Conservation (phyloP, 2,329 filamentous ascomycete genomes). For the Calonectria leucothoes region DNA sequence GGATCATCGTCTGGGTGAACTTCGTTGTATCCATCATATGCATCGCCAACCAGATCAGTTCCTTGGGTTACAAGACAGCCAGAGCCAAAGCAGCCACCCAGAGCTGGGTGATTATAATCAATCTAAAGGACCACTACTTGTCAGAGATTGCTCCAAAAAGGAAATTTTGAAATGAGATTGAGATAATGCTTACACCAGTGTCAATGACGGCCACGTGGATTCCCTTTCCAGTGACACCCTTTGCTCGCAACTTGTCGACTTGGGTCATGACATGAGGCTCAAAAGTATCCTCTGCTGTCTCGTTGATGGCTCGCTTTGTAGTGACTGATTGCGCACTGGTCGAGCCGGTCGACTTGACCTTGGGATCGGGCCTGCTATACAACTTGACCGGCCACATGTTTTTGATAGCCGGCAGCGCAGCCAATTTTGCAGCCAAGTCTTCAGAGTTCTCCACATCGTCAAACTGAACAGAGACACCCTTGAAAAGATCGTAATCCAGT, state of each 20-base stretch:
- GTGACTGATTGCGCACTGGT: neutral
- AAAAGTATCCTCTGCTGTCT: neutral
- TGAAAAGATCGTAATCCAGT: constrained; percentile 64
- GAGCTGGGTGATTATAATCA: constrained; percentile 72
- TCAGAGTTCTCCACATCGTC: constrained; percentile 58
- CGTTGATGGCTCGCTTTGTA: neutral
- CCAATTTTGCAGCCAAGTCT: constrained; percentile 54
- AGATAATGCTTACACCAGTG: constrained; percentile 58
- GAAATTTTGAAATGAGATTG: too few relatives aligned
- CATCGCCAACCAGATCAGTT: constrained; percentile 68
- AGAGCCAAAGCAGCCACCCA: constrained; percentile 72
- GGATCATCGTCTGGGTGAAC: constrained; percentile 62
- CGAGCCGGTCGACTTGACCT: neutral
- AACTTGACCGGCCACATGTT: constrained; percentile 60
- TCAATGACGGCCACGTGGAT: constrained; percentile 66
- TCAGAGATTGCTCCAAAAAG: neutral
- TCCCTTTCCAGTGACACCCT: constrained; percentile 62
- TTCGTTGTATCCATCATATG: constrained; percentile 54
- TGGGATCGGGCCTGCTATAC: constrained; percentile 53
- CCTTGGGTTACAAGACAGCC: constrained; percentile 70
- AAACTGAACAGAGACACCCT: constrained; percentile 65
- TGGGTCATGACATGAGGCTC: constrained; percentile 64
- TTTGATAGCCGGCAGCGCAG: constrained; percentile 58
- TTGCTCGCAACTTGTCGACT: constrained; percentile 63
- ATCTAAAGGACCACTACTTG: constrained; percentile 48